Evolutionary conservation across 805 yeast genomes (phyloP), one percentile per base, ranked within the genome.

Genomic region (Monosporozyma unispora): DNA sequence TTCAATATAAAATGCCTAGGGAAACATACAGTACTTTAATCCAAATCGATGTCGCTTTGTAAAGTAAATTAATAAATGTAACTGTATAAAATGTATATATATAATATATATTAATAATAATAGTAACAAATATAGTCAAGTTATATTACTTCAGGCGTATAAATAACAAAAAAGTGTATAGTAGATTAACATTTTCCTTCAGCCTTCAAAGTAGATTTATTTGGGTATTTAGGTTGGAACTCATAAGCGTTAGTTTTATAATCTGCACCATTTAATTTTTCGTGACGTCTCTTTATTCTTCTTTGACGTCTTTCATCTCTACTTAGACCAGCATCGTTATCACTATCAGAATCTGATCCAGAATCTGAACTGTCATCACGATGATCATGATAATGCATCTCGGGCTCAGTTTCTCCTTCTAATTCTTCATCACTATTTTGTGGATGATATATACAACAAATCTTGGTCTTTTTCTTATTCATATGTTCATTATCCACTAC

Each of bases 391-490:
- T 50, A 55, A 50, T 55, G 57, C 27, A 54, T 53, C 3, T 59
- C 54, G 14, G 60, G 69, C 62, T 58, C 70, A 61, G 53, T 72
- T 18, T 21, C 42, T 8, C 42, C 42, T 39, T 39, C 42, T 19
- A 21, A 11, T 33, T 79, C 85, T 39, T 80, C 82, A 54, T 76
- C 77, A 48, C 74, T 76, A 21, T 73, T 70, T 47, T 86, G 81
- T 50, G 96, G 93, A 72, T 90, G 84, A 72, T 80, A 86, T 9
- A 87, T 86, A 56, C 95, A 86, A 59, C 95, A 87, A n/a, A 86
- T 84, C 66, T 91, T 91, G 11, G 96, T 79, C 63, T 88, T 89
- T 71, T 93, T 93, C 70, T 80, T 87, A 61, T 84, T 78, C 85
- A 93, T 73, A 61, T 85, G 68, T 68, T 91, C 99, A 64, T 91